These are phyloP conservation scores for Aspergillus costaricaensis DNA, from an alignment of 2,329 filamentous ascomycete genomes.

Conservation along the genomic window DNA sequence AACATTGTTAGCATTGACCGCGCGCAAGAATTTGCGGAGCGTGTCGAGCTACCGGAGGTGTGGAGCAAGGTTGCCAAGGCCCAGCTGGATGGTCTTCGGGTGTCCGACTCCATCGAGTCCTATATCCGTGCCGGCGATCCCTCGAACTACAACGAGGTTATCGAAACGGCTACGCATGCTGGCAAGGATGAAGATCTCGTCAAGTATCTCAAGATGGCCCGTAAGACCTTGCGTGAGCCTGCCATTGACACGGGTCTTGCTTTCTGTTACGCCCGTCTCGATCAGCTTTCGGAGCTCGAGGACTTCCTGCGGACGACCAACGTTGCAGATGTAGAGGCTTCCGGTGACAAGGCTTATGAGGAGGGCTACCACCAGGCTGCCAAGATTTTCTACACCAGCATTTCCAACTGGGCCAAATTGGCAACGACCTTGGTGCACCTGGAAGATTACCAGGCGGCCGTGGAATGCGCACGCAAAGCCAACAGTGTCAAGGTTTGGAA, in stretches of 20 bases:
- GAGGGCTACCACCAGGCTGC: constrained; percentile 94
- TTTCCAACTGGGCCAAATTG: constrained; percentile 99
- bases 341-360: constrained; percentile 94
- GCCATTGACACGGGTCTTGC: constrained; percentile 91
- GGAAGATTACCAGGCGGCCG: constrained; percentile 93
- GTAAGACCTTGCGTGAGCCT: constrained; percentile 93
- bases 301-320: constrained; percentile 93
- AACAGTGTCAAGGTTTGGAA: constrained; percentile 99
- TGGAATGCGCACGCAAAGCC: constrained; percentile 96
- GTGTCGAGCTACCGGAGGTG: constrained; percentile 89
- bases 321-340: constrained; percentile 93
- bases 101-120: constrained; percentile 90
- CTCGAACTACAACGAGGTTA: constrained; percentile 91
- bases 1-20: constrained; percentile 97
- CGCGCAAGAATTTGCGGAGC: constrained; percentile 91
- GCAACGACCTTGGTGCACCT: constrained; percentile 97
- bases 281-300: constrained; percentile 89
- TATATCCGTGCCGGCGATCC: constrained; percentile 95
- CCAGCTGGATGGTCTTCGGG: constrained; percentile 90
- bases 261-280: constrained; percentile 88
- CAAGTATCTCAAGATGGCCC: constrained; percentile 94
- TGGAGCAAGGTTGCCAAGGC: constrained; percentile 99
- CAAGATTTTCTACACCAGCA: constrained; percentile 98
- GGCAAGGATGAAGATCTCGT: constrained; percentile 98
- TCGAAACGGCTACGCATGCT: constrained; percentile 90